Conservation (phyloP, 371 early-diverging fungal species). For the Actinomucor elegans region DNA sequence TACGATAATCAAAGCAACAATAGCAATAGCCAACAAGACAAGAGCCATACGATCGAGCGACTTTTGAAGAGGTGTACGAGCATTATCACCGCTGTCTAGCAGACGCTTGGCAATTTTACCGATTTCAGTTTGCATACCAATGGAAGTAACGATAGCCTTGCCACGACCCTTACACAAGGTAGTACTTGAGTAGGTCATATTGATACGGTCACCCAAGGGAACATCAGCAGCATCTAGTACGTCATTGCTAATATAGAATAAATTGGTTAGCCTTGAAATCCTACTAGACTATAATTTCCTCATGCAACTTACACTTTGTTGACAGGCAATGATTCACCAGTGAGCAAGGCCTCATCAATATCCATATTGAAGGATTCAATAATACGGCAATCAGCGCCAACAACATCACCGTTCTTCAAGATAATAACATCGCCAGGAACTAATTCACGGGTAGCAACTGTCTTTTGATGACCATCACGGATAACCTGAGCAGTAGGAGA, state of each 20-base stretch:
- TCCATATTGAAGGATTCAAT: conserved; percentile 81
- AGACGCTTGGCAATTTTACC: conserved; percentile 70
- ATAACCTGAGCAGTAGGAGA: conserved; percentile 78
- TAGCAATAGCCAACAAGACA: conserved; percentile 64
- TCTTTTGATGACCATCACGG: conserved; percentile 65
- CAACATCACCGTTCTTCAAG: conserved; percentile 79
- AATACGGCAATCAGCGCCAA: conserved; percentile 84
- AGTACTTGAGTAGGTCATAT: conserved; percentile 64
- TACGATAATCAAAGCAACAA: conserved; percentile 66
- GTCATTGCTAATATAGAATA: conserved; percentile 11
- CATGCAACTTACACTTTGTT: conserved; percentile 32
- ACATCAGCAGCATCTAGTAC: conserved; percentile 24
- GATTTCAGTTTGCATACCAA: conserved; percentile 82
- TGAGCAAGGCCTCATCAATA: conserved; percentile 83
- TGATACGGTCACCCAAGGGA: conserved; percentile 57
- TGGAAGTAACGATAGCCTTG: conserved; percentile 63
- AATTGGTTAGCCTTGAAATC: too few species aligned
- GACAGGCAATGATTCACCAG: conserved; percentile 57
- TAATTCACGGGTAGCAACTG: conserved; percentile 63
- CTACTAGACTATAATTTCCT: too few species aligned
- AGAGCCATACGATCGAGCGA: conserved; percentile 70
- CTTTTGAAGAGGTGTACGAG: conserved; percentile 67
- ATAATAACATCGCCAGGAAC: conserved; percentile 84
- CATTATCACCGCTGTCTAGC: conserved; percentile 31
- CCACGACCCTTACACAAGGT: conserved; percentile 44